Evolutionary conservation across 179 eudicot species (phyloP).

Genomic region (Actinidia polygama): DNA sequence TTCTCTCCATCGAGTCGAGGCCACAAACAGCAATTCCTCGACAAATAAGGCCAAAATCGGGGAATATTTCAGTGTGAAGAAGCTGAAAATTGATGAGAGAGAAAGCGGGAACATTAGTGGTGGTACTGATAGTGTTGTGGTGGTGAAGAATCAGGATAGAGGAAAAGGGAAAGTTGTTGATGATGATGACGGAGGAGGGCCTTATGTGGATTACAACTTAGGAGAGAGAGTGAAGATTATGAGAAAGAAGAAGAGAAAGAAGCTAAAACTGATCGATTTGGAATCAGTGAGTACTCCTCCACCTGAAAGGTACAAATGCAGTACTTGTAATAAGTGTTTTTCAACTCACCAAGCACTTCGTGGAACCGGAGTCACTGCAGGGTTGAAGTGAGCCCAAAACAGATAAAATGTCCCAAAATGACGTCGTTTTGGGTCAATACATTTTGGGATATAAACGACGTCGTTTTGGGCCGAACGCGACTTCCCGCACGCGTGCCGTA

Average conservation of each 20-base stretch:
- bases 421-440: too few relatives aligned
- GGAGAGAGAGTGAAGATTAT: not conserved
- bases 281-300: constrained; percentile 6
- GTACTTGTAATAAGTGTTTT: constrained; percentile 43
- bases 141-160: too few relatives aligned
- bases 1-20: constrained; percentile 12
- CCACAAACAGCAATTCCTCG: constrained; percentile 1
- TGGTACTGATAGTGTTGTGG: not conserved
- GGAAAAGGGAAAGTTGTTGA: not conserved
- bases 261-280: constrained; percentile 36
- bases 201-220: not conserved
- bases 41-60: not conserved
- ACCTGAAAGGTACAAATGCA: constrained; percentile 37
- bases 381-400: too few relatives aligned
- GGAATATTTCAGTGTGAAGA: not conserved
- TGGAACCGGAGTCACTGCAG: too few relatives aligned
- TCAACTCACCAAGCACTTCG: constrained; percentile 43
- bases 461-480: too few relatives aligned
- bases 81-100: constrained; percentile 18
- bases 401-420: too few relatives aligned
- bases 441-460: too few relatives aligned
- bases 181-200: not conserved
- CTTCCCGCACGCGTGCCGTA: too few relatives aligned
- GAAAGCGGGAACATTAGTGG: not conserved
- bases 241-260: constrained; percentile 32